phyloP scores from a whole-genome alignment of 2,329 filamentous ascomycete genomes.

The Colletotrichum sp. region DNA sequence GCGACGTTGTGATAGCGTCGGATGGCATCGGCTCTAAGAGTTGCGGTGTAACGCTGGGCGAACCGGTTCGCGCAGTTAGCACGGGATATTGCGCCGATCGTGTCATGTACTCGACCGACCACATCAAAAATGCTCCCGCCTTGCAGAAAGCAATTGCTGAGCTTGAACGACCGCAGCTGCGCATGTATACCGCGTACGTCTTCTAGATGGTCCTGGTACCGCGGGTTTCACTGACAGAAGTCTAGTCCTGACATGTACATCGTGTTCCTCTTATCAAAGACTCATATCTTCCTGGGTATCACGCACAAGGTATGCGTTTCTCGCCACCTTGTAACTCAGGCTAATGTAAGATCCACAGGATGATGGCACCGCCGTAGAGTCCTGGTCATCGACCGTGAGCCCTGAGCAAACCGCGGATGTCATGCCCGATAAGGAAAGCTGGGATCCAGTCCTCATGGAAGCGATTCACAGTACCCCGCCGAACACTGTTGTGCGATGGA shows the following conservation, averaged over 20 bases:
- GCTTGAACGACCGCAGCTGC: not conserved
- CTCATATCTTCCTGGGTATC: not conserved
- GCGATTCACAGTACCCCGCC: not conserved
- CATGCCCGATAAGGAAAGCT: not conserved
- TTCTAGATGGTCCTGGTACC: not conserved
- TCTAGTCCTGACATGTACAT: not conserved
- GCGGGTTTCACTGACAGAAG: not conserved
- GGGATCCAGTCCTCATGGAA: not conserved
- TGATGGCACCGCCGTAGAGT: not conserved
- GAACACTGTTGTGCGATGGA: not conserved
- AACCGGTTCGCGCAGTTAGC: not conserved
- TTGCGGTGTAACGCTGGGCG: not conserved
- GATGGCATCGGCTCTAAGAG: slow-evolving; percentile 14
- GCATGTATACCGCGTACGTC: not conserved
- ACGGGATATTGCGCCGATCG: not conserved
- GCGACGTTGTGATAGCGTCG: slow-evolving; percentile 17
- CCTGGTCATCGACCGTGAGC: not conserved
- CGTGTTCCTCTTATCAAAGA: not conserved
- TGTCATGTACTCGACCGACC: not conserved
- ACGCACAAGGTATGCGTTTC: not conserved
- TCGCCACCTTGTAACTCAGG: not conserved
- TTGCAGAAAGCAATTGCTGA: not conserved
- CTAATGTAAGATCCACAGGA: not conserved
- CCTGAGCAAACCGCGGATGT: not conserved
- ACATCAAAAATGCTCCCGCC: not conserved